Percentiles rank a stretch among this genome's conserved stretches.
Evolutionary conservation across 371 early-diverging fungal species (phyloP).

Genomic region (Cokeromyces recurvatus): DNA sequence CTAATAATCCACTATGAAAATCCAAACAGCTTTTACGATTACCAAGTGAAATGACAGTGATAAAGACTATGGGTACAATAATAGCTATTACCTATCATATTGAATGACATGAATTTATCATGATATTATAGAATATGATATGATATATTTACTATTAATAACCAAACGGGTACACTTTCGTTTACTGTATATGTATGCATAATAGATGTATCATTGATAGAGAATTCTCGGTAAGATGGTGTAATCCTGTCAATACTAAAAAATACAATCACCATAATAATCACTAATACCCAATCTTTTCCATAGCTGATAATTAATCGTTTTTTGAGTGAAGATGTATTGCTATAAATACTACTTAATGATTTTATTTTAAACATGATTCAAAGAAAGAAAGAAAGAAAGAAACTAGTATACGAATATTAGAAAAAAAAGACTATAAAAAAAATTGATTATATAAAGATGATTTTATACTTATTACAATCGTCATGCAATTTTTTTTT

Average conservation of each 20-base stretch:
- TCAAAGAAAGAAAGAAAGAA: constrained; percentile 1
- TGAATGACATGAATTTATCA: not conserved
- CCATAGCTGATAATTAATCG: constrained; percentile 53
- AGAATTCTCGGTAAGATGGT: constrained; percentile 71
- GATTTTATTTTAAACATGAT: constrained; percentile 1
- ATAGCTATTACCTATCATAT: constrained; percentile 33
- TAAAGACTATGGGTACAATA: constrained; percentile 50
- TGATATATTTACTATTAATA: constrained; percentile 39
- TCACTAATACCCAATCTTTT: constrained; percentile 62
- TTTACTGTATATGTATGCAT: constrained; percentile 57
- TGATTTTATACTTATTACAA: too few species aligned
- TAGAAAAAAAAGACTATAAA: too few species aligned
- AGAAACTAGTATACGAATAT: too few species aligned
- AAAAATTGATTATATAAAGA: too few species aligned
- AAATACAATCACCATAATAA: constrained; percentile 54
- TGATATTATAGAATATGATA: not conserved
- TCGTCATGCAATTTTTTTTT: too few species aligned
- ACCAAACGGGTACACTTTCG: constrained; percentile 60
- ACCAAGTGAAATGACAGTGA: constrained; percentile 38
- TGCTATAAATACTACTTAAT: too few species aligned
- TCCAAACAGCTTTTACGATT: constrained; percentile 55
- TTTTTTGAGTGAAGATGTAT: constrained; percentile 23
- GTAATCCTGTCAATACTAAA: constrained; percentile 52
- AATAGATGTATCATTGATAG: constrained; percentile 63
- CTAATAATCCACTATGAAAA: constrained; percentile 63